Evolutionary conservation across 108 stramenopile genomes (phyloP).

Genomic region (Skeletonema tropicum): DNA sequence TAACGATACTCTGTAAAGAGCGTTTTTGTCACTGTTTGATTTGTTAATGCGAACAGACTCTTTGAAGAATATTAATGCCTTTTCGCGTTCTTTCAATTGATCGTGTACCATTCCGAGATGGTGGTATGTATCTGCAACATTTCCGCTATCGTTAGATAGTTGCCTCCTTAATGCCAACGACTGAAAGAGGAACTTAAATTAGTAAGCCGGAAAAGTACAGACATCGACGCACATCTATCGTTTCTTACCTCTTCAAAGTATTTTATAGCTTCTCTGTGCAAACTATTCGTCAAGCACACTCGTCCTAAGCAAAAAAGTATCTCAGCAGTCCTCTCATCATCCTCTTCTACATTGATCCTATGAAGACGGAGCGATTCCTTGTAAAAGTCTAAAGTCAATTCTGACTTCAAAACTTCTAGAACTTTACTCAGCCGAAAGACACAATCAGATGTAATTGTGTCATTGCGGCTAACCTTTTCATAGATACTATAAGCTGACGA

Average conservation of each 20-base stretch:
- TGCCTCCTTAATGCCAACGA: slow-evolving; percentile 27
- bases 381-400: slow-evolving; percentile 46
- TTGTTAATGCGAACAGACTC: slow-evolving; percentile 43
- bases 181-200: slow-evolving; percentile 1
- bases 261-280: slow-evolving; percentile 27
- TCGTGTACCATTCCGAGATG: slow-evolving; percentile 31
- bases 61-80: slow-evolving; percentile 49
- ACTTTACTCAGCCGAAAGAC: slow-evolving; percentile 36
- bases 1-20: slow-evolving; percentile 33
- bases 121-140: slow-evolving; percentile 46
- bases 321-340: slow-evolving; percentile 34
- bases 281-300: slow-evolving; percentile 11
- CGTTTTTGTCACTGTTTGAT: slow-evolving; percentile 18
- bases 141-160: slow-evolving; percentile 30
- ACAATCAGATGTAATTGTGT: slow-evolving; percentile 42
- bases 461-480: slow-evolving; percentile 42
- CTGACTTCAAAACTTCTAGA: slow-evolving; percentile 34
- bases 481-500: slow-evolving; percentile 44
- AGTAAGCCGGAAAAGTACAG: neutral
- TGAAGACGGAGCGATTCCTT: slow-evolving; percentile 45
- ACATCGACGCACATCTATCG: too few species aligned
- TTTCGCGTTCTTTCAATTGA: slow-evolving; percentile 29
- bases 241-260: slow-evolving; percentile 39
- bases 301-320: slow-evolving; percentile 44
- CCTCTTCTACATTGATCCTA: slow-evolving; percentile 31